Percentiles rank a stretch among this genome's conserved stretches.
phyloP scores from a whole-genome alignment of 305 asterid genomes.

The Fraxinus velutina region DNA sequence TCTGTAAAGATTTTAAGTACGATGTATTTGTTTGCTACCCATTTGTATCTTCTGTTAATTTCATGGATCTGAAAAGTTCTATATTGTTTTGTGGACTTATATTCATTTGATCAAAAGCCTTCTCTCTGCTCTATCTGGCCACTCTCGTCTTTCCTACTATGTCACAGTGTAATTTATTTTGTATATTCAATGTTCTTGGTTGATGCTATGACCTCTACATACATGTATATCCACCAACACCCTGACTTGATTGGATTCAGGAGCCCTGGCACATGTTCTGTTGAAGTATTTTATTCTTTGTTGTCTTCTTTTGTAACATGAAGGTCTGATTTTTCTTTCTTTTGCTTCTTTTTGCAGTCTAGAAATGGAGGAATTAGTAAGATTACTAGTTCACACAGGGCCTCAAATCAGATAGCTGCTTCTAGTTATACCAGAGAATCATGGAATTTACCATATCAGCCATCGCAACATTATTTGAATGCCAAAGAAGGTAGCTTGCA shows the following conservation, averaged over 20 bases:
- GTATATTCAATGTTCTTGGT: background rate
- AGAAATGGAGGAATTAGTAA: constrained; percentile 41
- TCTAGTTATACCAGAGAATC: constrained; percentile 39
- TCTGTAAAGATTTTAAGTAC: background rate
- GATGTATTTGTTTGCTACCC: background rate
- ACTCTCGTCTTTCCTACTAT: constrained; percentile 1
- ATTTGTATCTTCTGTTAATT: background rate
- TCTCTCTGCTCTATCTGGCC: background rate
- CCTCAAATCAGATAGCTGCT: constrained; percentile 33
- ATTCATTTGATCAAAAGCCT: background rate
- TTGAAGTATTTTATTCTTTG: background rate
- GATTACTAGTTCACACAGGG: constrained; percentile 23
- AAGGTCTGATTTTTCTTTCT: constrained; percentile 11
- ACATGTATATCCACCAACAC: background rate
- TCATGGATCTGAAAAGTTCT: background rate
- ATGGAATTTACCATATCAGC: constrained; percentile 30
- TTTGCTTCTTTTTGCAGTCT: constrained; percentile 38
- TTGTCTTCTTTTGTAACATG: background rate
- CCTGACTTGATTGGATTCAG: background rate
- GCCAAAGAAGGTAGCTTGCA: constrained; percentile 41
- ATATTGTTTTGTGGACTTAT: constrained; percentile 13
- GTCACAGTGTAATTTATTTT: background rate
- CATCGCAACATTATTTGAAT: constrained; percentile 20
- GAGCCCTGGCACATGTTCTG: background rate
- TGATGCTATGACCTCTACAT: background rate